Conservation (phyloP, 2,329 filamentous ascomycete genomes). For the Ophidiomyces ophidiicola region DNA sequence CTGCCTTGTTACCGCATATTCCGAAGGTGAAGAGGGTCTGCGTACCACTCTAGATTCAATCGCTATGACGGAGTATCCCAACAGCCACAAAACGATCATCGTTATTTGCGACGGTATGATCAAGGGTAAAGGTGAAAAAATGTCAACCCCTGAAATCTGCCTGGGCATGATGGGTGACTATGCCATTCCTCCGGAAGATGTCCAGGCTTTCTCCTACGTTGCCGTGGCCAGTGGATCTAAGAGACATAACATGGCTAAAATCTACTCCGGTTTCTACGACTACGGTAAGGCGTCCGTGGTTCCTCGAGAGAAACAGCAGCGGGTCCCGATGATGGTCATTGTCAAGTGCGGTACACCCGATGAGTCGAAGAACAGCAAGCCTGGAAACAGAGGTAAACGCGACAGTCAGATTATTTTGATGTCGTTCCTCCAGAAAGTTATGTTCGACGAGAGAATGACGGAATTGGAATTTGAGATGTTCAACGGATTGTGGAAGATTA, state of each 20-base stretch:
- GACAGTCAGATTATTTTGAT: constrained; percentile 98
- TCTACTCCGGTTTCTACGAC: constrained; percentile 96
- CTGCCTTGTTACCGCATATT: constrained; percentile 92
- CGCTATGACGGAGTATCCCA: constrained; percentile 94
- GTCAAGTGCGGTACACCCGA: constrained; percentile 93
- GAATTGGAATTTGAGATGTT: constrained; percentile 99
- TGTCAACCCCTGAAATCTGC: constrained; percentile 81
- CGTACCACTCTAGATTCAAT: constrained; percentile 92
- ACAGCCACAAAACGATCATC: constrained; percentile 95
- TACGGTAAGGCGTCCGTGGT: constrained; percentile 74
- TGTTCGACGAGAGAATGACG: constrained; percentile 99
- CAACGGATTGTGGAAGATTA: constrained; percentile 97
- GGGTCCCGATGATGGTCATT: constrained; percentile 92
- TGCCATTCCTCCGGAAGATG: constrained; percentile 64
- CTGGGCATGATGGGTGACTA: constrained; percentile 92
- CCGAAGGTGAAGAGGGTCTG: constrained; percentile 83
- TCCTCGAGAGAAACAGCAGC: constrained; percentile 76
- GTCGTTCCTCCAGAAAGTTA: constrained; percentile 98
- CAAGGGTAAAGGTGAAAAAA: constrained; percentile 79
- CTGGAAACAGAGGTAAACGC: constrained; percentile 94
- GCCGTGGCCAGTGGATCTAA: constrained; percentile 92
- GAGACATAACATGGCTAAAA: constrained; percentile 98
- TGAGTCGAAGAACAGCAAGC: constrained; percentile 68
- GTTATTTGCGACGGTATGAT: constrained; percentile 96
- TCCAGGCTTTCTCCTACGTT: constrained; percentile 86